phyloP scores from a whole-genome alignment of 164 flowering plant genomes.

The Stephania yunnanensis region DNA sequence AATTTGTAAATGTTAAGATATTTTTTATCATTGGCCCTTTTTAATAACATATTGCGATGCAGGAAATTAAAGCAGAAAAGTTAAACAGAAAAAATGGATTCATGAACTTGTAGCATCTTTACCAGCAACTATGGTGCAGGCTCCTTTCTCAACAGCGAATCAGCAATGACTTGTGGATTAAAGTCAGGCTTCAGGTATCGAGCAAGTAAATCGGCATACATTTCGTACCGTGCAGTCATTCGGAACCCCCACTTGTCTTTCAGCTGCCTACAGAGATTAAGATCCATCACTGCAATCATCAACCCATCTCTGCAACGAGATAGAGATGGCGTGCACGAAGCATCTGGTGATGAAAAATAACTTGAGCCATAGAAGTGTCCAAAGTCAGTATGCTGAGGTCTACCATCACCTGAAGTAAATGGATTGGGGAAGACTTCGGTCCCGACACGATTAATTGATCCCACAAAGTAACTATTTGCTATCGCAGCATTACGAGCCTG shows the following conservation, averaged over 20 bases:
- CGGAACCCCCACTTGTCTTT: constrained; percentile 98
- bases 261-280: constrained; percentile 87
- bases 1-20: no score
- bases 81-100: no score
- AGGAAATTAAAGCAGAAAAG: no score
- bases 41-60: no score
- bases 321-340: constrained; percentile 89
- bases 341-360: constrained; percentile 87
- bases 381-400: constrained; percentile 82
- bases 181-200: constrained; percentile 72
- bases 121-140: constrained; percentile 14
- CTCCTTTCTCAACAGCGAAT: constrained; percentile 58
- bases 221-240: constrained; percentile 90
- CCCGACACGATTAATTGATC: constrained; percentile 93
- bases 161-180: constrained; percentile 77
- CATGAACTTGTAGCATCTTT: background rate
- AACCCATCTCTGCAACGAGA: constrained; percentile 74
- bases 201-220: constrained; percentile 58
- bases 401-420: constrained; percentile 96
- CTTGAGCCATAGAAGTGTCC: constrained; percentile 98
- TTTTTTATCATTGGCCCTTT: no score
- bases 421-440: constrained; percentile 89
- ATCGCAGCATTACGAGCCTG: constrained; percentile 98
- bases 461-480: constrained; percentile 88
- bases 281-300: constrained; percentile 87